Evolutionary conservation across 1,139 yeast species (phyloP).

Genomic region (Geotrichum carabidarum): DNA sequence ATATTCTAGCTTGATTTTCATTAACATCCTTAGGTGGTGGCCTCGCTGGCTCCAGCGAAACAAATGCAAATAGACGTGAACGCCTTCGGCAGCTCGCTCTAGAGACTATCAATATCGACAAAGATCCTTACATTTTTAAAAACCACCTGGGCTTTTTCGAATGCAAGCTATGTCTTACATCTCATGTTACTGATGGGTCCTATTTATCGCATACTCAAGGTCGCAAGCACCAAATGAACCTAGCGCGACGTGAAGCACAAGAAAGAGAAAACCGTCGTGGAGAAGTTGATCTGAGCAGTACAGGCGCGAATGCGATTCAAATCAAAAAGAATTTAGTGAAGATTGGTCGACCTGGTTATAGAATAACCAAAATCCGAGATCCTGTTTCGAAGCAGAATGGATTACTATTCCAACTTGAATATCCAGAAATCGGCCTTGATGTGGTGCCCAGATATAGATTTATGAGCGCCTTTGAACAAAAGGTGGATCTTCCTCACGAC

Average conservation of each 20-base stretch:
- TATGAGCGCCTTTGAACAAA: slow-evolving; percentile 70
- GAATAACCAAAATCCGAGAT: slow-evolving; percentile 61
- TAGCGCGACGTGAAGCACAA: slow-evolving; percentile 50
- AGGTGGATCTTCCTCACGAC: slow-evolving; percentile 42
- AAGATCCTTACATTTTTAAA: slow-evolving; percentile 68
- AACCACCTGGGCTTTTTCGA: slow-evolving; percentile 72
- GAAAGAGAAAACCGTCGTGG: slow-evolving; percentile 26
- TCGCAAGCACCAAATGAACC: slow-evolving; percentile 62
- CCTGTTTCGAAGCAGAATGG: slow-evolving; percentile 56
- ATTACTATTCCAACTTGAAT: slow-evolving; percentile 52
- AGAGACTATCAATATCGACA: slow-evolving; percentile 58
- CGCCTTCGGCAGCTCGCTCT: slow-evolving; percentile 61
- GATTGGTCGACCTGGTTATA: slow-evolving; percentile 70
- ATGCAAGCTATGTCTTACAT: slow-evolving; percentile 69
- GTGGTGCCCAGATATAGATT: slow-evolving; percentile 60
- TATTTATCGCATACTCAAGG: slow-evolving; percentile 79
- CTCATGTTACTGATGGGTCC: slow-evolving; percentile 69
- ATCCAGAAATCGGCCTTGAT: slow-evolving; percentile 46
- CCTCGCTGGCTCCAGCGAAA: slow-evolving; percentile 62
- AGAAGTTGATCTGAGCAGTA: slow-evolving; percentile 10
- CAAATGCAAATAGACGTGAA: slow-evolving; percentile 60
- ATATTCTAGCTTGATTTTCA: neutral
- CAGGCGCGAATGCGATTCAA: slow-evolving; percentile 25
- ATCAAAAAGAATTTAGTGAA: slow-evolving; percentile 51
- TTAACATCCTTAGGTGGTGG: slow-evolving; percentile 49